Conservation (phyloP, 2,329 filamentous ascomycete species). For the Colletotrichum orbiculare region DNA sequence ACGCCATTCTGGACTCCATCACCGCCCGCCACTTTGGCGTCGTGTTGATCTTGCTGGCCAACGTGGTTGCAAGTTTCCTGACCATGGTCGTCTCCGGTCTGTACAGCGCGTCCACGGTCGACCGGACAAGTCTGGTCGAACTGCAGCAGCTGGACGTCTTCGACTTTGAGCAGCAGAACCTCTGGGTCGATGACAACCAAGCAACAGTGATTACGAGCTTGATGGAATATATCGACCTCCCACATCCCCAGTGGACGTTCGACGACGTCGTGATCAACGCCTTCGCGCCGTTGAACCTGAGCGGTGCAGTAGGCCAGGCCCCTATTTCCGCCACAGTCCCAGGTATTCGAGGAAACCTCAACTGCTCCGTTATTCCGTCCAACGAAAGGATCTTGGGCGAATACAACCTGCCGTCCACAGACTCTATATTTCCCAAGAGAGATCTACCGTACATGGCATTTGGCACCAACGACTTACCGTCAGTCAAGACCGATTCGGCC, state of each 20-base stretch:
- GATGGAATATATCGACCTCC: slow-evolving; percentile 42
- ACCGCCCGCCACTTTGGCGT: slow-evolving; percentile 40
- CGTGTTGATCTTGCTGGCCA: slow-evolving; percentile 39
- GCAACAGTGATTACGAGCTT: slow-evolving; percentile 42
- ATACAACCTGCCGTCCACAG: too few relatives aligned
- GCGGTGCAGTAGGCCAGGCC: slow-evolving; percentile 10
- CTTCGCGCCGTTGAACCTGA: slow-evolving; percentile 27
- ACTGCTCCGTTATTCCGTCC: slow-evolving; percentile 30
- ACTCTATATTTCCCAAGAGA: too few relatives aligned
- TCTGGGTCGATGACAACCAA: slow-evolving; percentile 40
- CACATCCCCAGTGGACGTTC: slow-evolving; percentile 46
- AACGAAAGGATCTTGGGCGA: too few relatives aligned
- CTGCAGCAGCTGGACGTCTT: slow-evolving; percentile 44
- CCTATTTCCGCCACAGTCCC: slow-evolving; percentile 37
- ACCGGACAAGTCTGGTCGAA: slow-evolving; percentile 38
- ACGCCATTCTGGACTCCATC: slow-evolving; percentile 38
- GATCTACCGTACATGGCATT: too few relatives aligned
- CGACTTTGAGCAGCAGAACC: slow-evolving; percentile 37
- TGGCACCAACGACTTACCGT: slow-evolving; percentile 5
- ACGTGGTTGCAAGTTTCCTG: slow-evolving; percentile 37
- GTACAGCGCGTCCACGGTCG: slow-evolving; percentile 42
- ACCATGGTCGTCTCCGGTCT: slow-evolving; percentile 44
- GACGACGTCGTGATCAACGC: slow-evolving; percentile 43
- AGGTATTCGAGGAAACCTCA: slow-evolving; percentile 38
- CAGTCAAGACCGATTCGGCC: slow-evolving; percentile 28